Conservation (phyloP, 768 basidiomycete species). For the Tylopilus rubrobrunneus region DNA sequence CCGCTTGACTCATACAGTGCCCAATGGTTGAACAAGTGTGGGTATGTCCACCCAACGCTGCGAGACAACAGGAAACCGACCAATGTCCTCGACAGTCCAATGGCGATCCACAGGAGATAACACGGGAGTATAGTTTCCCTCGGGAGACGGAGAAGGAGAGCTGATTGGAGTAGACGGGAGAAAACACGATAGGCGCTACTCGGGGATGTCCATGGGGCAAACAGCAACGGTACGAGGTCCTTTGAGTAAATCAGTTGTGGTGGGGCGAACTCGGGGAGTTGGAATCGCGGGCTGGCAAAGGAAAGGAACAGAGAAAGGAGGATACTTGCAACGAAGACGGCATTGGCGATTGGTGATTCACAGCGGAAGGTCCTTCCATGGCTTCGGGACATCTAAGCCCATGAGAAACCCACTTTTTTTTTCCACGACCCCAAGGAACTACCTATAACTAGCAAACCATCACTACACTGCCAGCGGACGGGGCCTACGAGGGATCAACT, state of each 20-base stretch:
- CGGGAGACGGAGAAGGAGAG: slow-evolving; percentile 13
- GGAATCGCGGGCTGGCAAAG: slow-evolving; percentile 6
- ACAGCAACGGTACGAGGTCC: slow-evolving; percentile 30
- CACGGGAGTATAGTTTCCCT: slow-evolving; percentile 5
- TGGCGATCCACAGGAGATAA: slow-evolving; percentile 22
- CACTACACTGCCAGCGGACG: too few species aligned
- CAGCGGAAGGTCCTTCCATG: background rate
- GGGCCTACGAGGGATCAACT: too few species aligned
- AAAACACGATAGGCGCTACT: slow-evolving; percentile 16
- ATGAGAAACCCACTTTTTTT: background rate
- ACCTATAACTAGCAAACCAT: too few species aligned
- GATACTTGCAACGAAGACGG: slow-evolving; percentile 6
- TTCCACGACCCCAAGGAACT: too few species aligned
- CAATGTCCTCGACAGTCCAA: slow-evolving; percentile 16
- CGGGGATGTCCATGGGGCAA: slow-evolving; percentile 37
- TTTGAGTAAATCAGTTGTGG: slow-evolving; percentile 36
- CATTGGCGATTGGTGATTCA: slow-evolving; percentile 4
- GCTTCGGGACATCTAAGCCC: slow-evolving; percentile 2
- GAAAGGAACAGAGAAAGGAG: slow-evolving; percentile 14
- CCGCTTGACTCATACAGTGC: slow-evolving; percentile 36
- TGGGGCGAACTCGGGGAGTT: slow-evolving; percentile 32
- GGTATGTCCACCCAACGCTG: slow-evolving; percentile 36
- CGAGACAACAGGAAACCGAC: slow-evolving; percentile 23
- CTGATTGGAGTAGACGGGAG: slow-evolving; percentile 20
- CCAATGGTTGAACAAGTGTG: slow-evolving; percentile 38